phyloP scores from a whole-genome alignment of 306 rosid genomes.

The Canavalia ensiformis region DNA sequence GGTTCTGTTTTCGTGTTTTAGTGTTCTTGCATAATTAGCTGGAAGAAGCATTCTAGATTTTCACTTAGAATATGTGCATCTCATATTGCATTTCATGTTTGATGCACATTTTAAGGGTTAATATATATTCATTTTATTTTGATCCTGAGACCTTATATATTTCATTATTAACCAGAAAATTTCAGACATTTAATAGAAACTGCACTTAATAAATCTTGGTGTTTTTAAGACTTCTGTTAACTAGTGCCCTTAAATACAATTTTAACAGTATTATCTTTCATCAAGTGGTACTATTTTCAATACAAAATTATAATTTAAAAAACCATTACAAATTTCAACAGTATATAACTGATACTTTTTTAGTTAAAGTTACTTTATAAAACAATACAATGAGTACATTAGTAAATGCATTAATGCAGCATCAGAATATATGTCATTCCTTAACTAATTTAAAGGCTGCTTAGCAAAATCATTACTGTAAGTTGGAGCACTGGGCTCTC shows the following conservation, averaged over 20 bases:
- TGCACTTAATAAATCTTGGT: background rate
- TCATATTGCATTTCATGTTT: slow-evolving; percentile 16
- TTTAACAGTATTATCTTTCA: background rate
- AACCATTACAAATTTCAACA: background rate
- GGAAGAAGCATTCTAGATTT: background rate
- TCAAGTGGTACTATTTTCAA: slow-evolving; percentile 18
- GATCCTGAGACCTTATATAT: slow-evolving; percentile 9
- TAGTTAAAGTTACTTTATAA: background rate
- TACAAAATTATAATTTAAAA: background rate
- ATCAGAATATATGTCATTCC: slow-evolving; percentile 36
- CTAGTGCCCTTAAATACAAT: background rate
- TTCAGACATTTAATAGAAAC: background rate
- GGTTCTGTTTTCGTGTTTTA: slow-evolving; percentile 16
- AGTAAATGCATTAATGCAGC: slow-evolving; percentile 13
- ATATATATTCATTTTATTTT: slow-evolving; percentile 11
- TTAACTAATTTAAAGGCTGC: background rate
- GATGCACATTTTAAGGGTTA: slow-evolving; percentile 18
- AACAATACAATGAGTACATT: background rate
- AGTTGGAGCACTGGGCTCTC: slow-evolving; percentile 14
- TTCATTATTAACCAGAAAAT: slow-evolving; percentile 29
- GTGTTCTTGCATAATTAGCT: slow-evolving; percentile 17
- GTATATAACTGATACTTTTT: background rate
- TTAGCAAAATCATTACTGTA: slow-evolving; percentile 1
- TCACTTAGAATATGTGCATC: slow-evolving; percentile 8
- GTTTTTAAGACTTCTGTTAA: slow-evolving; percentile 5